phyloP scores from a whole-genome alignment of 176 grass and related monocot genomes.

The Eragrostis curvula region DNA sequence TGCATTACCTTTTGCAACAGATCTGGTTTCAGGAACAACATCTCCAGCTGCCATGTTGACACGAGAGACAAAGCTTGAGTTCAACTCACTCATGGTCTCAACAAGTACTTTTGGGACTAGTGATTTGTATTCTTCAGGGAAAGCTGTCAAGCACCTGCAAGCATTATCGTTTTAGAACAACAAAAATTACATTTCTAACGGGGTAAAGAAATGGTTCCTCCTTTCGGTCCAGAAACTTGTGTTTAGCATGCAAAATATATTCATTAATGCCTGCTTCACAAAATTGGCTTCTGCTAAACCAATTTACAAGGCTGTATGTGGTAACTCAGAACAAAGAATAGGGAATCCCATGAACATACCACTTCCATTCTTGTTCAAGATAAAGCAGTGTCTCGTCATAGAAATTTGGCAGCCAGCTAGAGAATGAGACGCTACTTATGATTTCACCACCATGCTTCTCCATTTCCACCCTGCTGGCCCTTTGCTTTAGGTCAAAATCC shows the following conservation, averaged over 20 bases:
- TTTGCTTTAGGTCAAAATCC: slow-evolving; percentile 90
- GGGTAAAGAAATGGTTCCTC: neutral
- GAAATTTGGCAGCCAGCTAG: slow-evolving; percentile 97
- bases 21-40: slow-evolving; percentile 93
- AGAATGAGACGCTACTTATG: slow-evolving; percentile 62
- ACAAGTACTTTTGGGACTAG: slow-evolving; percentile 89
- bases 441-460: slow-evolving; percentile 77
- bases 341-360: slow-evolving; percentile 63
- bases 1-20: slow-evolving; percentile 87
- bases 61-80: slow-evolving; percentile 79
- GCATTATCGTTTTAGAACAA: slow-evolving; percentile 40
- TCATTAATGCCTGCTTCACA: slow-evolving; percentile 4
- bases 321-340: slow-evolving; percentile 31
- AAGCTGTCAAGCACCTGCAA: slow-evolving; percentile 86
- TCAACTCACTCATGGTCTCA: slow-evolving; percentile 88
- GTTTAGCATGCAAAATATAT: neutral
- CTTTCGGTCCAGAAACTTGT: neutral
- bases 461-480: slow-evolving; percentile 61
- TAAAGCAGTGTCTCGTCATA: slow-evolving; percentile 97
- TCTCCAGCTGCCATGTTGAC: slow-evolving; percentile 93
- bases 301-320: slow-evolving; percentile 27
- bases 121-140: slow-evolving; percentile 93
- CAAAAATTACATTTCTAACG: neutral
- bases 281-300: neutral
- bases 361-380: slow-evolving; percentile 99